These are phyloP conservation scores for Aspergillus ruber DNA, from an alignment of 2,329 filamentous ascomycete genomes.

Conservation along the genomic window DNA sequence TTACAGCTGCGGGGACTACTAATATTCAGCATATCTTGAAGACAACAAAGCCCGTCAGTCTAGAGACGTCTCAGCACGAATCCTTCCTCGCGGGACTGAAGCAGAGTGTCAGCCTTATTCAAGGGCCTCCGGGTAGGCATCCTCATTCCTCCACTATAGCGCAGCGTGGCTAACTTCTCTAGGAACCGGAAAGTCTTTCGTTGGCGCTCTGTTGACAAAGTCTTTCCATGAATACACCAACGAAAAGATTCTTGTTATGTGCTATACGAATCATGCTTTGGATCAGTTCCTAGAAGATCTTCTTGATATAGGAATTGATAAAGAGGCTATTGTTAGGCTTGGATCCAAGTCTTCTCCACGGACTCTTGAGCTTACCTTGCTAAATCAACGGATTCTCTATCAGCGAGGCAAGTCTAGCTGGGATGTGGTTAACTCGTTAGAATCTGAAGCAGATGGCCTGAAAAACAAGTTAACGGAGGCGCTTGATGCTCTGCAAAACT, in stretches of 20 bases:
- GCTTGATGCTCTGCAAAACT: conserved; percentile 13
- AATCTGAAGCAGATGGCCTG: conserved; percentile 29
- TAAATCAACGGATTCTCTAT: conserved; percentile 31
- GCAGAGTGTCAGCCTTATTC: conserved; percentile 55
- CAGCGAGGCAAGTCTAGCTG: conserved; percentile 30
- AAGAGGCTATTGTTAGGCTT: conserved; percentile 51
- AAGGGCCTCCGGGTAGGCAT: conserved; percentile 61
- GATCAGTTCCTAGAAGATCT: conserved; percentile 63
- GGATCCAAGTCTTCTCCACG: conserved; percentile 52
- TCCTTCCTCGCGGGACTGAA: conserved; percentile 52
- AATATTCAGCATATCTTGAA: conserved; percentile 28
- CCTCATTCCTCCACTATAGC: not conserved
- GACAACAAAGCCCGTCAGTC: conserved; percentile 24
- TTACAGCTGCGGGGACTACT: conserved; percentile 11
- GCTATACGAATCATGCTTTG: conserved; percentile 62
- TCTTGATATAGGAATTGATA: conserved; percentile 51
- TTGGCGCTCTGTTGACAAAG: conserved; percentile 59
- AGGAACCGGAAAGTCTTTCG: conserved; percentile 71
- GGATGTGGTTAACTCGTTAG: conserved; percentile 38
- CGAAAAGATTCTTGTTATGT: conserved; percentile 56
- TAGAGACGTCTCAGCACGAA: conserved; percentile 51
- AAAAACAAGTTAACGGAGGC: conserved; percentile 13
- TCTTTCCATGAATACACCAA: conserved; percentile 45
- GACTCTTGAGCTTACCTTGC: conserved; percentile 47
- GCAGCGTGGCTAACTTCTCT: conserved; percentile 1